These are phyloP conservation scores for Aspergillus indologenus DNA, from an alignment of 495 filamentous ascomycete species.

Conservation along the genomic window DNA sequence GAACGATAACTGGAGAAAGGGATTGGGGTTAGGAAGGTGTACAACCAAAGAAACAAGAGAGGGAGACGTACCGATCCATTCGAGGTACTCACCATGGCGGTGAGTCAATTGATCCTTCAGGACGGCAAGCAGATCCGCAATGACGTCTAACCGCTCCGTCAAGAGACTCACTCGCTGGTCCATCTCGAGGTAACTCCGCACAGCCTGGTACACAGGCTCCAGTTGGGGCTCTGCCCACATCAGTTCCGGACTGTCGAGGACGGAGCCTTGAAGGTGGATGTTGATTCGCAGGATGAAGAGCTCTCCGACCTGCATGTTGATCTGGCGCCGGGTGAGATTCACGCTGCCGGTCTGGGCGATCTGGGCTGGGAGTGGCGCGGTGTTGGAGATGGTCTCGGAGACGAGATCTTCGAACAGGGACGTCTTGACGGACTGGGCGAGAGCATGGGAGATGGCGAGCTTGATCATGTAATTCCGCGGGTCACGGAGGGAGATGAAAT, in stretches of 20 bases:
- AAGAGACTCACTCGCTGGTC: slow-evolving; percentile 89
- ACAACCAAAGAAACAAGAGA: background rate
- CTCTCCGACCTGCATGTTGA: slow-evolving; percentile 98
- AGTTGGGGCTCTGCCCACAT: slow-evolving; percentile 98
- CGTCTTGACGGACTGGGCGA: slow-evolving; percentile 94
- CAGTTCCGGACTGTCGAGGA: slow-evolving; percentile 94
- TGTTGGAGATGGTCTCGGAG: slow-evolving; percentile 85
- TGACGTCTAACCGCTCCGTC: slow-evolving; percentile 87
- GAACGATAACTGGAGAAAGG: slow-evolving; percentile 67
- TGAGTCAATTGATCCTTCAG: slow-evolving; percentile 95
- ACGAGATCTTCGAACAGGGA: slow-evolving; percentile 94
- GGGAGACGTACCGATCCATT: slow-evolving; percentile 79
- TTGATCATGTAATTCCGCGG: slow-evolving; percentile 98
- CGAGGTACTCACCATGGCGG: slow-evolving; percentile 91
- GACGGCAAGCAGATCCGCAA: slow-evolving; percentile 89
- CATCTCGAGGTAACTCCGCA: slow-evolving; percentile 94
- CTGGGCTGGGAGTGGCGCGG: slow-evolving; percentile 83
- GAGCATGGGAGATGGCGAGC: slow-evolving; percentile 89
- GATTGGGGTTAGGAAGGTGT: slow-evolving; percentile 6
- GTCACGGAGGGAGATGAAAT: slow-evolving; percentile 91
- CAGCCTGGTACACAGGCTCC: slow-evolving; percentile 92
- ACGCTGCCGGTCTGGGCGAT: slow-evolving; percentile 91
- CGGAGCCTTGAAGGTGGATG: slow-evolving; percentile 94
- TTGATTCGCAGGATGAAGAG: slow-evolving; percentile 96
- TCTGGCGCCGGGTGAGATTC: slow-evolving; percentile 73